phyloP scores from a whole-genome alignment of 495 filamentous ascomycete species.

The Neohortaea acidophila region DNA sequence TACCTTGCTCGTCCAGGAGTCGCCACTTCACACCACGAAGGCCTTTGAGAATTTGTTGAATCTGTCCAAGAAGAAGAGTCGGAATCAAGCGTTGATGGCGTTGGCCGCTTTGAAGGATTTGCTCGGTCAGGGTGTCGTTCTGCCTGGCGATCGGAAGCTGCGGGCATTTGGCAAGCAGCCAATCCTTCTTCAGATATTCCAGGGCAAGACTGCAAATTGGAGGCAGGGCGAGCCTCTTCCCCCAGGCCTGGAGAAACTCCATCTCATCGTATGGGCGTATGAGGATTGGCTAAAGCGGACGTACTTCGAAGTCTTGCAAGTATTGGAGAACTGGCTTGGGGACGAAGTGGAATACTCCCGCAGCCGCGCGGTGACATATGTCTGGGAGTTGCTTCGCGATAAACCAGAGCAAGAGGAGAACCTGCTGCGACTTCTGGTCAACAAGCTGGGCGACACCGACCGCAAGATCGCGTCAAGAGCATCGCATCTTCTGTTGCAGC shows the following conservation, averaged over 20 bases:
- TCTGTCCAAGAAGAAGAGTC: slow-evolving; percentile 74
- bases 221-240: slow-evolving; percentile 50
- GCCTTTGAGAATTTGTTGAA: slow-evolving; percentile 67
- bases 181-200: slow-evolving; percentile 51
- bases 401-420: slow-evolving; percentile 98
- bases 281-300: slow-evolving; percentile 87
- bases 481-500: slow-evolving; percentile 81
- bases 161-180: slow-evolving; percentile 67
- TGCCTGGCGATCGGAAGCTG: slow-evolving; percentile 70
- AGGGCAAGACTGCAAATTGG: slow-evolving; percentile 46
- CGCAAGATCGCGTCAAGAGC: slow-evolving; percentile 88
- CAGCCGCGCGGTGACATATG: slow-evolving; percentile 67
- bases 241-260: slow-evolving; percentile 48
- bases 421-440: slow-evolving; percentile 74
- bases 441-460: slow-evolving; percentile 86
- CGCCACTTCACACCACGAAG: slow-evolving; percentile 79
- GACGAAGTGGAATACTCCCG: slow-evolving; percentile 90
- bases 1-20: slow-evolving; percentile 87
- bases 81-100: slow-evolving; percentile 86
- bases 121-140: slow-evolving; percentile 67
- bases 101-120: slow-evolving; percentile 86
- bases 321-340: slow-evolving; percentile 77
- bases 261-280: slow-evolving; percentile 79
- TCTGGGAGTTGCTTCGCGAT: slow-evolving; percentile 77
- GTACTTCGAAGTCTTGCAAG: slow-evolving; percentile 81